Base-by-base conservation (phyloP, 2,329 filamentous ascomycete species). In the Pseudogymnoascus verrucosus region DNA sequence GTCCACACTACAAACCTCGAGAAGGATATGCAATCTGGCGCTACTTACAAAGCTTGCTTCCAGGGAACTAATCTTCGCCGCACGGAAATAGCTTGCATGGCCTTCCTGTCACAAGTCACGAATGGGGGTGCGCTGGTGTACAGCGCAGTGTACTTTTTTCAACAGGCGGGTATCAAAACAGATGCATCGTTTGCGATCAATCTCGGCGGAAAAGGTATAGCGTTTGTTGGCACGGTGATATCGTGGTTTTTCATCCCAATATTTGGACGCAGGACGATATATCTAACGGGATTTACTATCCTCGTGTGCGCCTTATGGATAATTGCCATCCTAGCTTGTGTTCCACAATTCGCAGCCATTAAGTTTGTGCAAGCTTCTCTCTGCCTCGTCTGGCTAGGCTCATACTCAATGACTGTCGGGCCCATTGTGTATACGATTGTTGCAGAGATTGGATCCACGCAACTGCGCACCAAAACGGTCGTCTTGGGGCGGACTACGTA, bases 81-180 rank as follows among this genome's bases (percentile, higher is more conserved):
- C 11, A 83, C 81, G 0, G 81, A 83, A 67, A 81, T 83, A 31
- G 77, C 78, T 1, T 75, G 77, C 62, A 82, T 85, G 7, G 86
- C 84, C 74, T 79, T 81, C n/a, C 78, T 80, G 7, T 84, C 83
- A 1, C 85, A 88, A 69, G 84, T 86, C 21, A 76, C 86, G 1
- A 82, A 80, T 62, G 84, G 85, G 11, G 83, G 84, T 65, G 82
- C 84, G 16, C 79, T 87, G 62, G 83, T 84, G 63, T 83, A 83
- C 64, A 87, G 85, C 64, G 83, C 82, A 3, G 87, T 83, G 3
- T 85, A 84, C 69, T 80, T 80, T 69, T 86, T 85, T 71, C 74
- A 80, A 65, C 79, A 82, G 66, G 82, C 82, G 1, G 83, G 83
- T 1, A 71, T 85, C 36, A 69, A 72, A 0, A 74, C 78, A 1